Evolutionary conservation across 176 grass and related monocot genomes (phyloP).

Genomic region (Tuctoria greenei): DNA sequence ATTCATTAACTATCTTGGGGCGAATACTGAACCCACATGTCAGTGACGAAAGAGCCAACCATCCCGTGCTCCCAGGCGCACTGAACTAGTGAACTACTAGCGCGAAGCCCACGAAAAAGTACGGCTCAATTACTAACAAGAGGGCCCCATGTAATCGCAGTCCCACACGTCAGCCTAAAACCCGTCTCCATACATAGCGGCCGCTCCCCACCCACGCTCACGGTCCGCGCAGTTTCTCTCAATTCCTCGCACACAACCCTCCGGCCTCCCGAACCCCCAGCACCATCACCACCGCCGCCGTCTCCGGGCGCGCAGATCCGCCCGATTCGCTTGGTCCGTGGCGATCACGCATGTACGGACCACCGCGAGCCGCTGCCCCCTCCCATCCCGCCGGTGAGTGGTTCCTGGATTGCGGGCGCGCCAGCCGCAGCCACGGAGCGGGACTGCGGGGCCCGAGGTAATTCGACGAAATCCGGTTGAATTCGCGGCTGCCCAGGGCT

Average conservation of each 20-base stretch:
- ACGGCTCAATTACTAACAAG: not conserved
- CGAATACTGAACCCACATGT: not conserved
- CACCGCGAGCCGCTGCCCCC: not conserved
- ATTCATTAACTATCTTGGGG: too few relatives aligned
- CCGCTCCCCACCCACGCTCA: not conserved
- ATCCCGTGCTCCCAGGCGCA: not conserved
- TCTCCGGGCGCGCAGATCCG: conserved; percentile 42
- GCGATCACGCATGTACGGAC: conserved; percentile 29
- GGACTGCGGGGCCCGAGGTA: not conserved
- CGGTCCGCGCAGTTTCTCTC: too few relatives aligned
- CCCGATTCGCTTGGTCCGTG: not conserved
- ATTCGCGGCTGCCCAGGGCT: not conserved
- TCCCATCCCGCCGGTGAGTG: not conserved
- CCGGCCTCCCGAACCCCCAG: not conserved
- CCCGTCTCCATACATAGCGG: not conserved
- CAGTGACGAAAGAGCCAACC: not conserved
- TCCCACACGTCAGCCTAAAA: not conserved
- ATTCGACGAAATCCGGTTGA: conserved; percentile 39
- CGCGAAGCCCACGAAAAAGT: not conserved
- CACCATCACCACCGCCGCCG: conserved; percentile 1
- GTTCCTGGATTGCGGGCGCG: conserved; percentile 13
- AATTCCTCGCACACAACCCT: too few relatives aligned
- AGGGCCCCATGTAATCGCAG: accelerated
- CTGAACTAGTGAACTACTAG: not conserved
- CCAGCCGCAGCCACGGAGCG: not conserved